These are phyloP conservation scores for Backusella tarrabulga DNA, from an alignment of 192 early-diverging fungal genomes.

Conservation along the genomic window DNA sequence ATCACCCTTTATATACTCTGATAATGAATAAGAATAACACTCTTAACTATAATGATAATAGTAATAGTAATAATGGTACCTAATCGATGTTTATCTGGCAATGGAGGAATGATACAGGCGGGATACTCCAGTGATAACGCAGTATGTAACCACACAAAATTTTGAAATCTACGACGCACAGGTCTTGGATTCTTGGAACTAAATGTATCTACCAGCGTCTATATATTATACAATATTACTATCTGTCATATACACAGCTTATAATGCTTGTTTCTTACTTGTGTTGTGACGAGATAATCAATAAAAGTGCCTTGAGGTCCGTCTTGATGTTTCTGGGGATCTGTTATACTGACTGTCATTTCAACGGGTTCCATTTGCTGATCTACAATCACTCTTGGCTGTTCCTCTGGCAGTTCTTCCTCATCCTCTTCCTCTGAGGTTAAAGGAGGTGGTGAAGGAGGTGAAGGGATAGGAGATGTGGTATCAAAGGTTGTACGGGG, in stretches of 20 bases:
- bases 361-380: slow-evolving; percentile 8
- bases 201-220: slow-evolving; percentile 66
- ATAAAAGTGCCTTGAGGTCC: slow-evolving; percentile 79
- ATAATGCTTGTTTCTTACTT: slow-evolving; percentile 38
- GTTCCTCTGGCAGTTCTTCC: neutral
- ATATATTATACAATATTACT: neutral
- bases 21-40: too few relatives aligned
- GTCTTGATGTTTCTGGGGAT: slow-evolving; percentile 90
- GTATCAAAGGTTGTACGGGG: neutral
- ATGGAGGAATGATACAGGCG: slow-evolving; percentile 81
- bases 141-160: slow-evolving; percentile 89
- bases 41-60: neutral
- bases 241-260: neutral
- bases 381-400: neutral
- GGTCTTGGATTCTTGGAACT: slow-evolving; percentile 47
- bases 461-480: neutral
- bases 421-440: neutral
- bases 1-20: slow-evolving; percentile 94
- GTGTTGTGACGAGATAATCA: slow-evolving; percentile 80
- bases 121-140: slow-evolving; percentile 73
- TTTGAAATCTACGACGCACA: slow-evolving; percentile 89
- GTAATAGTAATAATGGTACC: slow-evolving; percentile 41
- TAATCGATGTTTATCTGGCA: slow-evolving; percentile 91
- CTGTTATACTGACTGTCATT: slow-evolving; percentile 66
- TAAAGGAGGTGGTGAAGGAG: neutral